Evolutionary conservation across 106 monocot species (phyloP).

Genomic region (Dendrobium catenatum): DNA sequence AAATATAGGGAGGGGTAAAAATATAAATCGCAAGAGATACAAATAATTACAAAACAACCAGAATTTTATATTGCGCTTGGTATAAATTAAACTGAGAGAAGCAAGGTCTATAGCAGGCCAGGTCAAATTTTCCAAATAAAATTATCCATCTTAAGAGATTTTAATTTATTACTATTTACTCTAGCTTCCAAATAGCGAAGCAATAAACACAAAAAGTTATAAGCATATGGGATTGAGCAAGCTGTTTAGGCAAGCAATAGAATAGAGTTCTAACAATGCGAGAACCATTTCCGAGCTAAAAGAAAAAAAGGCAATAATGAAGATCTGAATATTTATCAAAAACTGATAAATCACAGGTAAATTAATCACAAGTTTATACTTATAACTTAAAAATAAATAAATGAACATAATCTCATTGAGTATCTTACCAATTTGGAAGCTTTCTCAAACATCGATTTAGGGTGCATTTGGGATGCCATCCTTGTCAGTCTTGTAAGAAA

Average conservation of each 20-base stretch:
- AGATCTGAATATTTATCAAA: background rate
- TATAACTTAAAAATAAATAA: background rate
- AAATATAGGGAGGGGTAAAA: too few relatives aligned
- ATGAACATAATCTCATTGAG: background rate
- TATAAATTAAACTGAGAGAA: background rate
- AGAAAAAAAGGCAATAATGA: background rate
- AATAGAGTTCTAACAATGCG: background rate
- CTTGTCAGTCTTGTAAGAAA: background rate
- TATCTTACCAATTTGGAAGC: conserved; percentile 3
- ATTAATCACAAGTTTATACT: background rate
- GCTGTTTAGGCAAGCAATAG: background rate
- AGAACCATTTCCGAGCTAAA: background rate
- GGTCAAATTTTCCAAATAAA: background rate
- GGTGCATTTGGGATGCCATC: background rate
- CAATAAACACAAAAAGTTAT: background rate
- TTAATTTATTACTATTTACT: background rate
- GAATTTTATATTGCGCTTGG: background rate
- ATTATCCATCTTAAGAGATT: background rate
- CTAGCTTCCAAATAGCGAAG: background rate
- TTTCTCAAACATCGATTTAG: background rate
- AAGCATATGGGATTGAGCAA: background rate
- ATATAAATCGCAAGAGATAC: background rate
- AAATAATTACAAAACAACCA: background rate
- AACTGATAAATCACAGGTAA: background rate
- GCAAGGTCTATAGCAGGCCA: background rate